Percentiles rank a stretch among this genome's conserved stretches.
phyloP scores from a whole-genome alignment of 805 yeast genomes.

The Candida ovalis region DNA sequence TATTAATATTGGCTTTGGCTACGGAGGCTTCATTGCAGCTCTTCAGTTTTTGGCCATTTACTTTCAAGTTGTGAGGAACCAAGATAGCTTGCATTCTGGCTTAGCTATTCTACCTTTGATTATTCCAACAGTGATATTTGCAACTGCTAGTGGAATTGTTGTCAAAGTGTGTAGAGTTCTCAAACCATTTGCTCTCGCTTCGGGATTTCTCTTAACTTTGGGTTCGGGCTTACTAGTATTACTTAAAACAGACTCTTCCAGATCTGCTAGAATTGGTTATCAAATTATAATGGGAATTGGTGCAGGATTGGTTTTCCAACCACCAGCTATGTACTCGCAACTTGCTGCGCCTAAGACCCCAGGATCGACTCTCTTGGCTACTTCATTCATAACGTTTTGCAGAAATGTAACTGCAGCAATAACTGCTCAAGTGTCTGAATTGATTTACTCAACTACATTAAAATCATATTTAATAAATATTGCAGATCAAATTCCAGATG shows the following conservation, averaged over 20 bases:
- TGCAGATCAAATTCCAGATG: not conserved
- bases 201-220: slow-evolving; percentile 35
- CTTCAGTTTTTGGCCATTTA: slow-evolving; percentile 39
- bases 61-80: slow-evolving; percentile 44
- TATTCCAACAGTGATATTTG: slow-evolving; percentile 36
- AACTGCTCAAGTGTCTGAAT: slow-evolving; percentile 38
- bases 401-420: slow-evolving; percentile 46
- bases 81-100: slow-evolving; percentile 43
- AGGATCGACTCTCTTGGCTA: slow-evolving; percentile 47
- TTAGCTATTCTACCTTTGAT: slow-evolving; percentile 41
- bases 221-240: slow-evolving; percentile 44
- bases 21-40: slow-evolving; percentile 37
- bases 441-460: slow-evolving; percentile 34
- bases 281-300: slow-evolving; percentile 43
- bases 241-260: slow-evolving; percentile 36
- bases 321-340: slow-evolving; percentile 36
- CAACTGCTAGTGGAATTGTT: slow-evolving; percentile 36
- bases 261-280: slow-evolving; percentile 38
- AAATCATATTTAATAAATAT: slow-evolving; percentile 15
- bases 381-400: slow-evolving; percentile 40
- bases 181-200: slow-evolving; percentile 37
- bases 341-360: slow-evolving; percentile 47
- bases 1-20: slow-evolving; percentile 34
- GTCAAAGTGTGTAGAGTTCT: slow-evolving; percentile 37
- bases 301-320: slow-evolving; percentile 43